phyloP scores from a whole-genome alignment of 306 rosid genomes.

The Abrus precatorius region DNA sequence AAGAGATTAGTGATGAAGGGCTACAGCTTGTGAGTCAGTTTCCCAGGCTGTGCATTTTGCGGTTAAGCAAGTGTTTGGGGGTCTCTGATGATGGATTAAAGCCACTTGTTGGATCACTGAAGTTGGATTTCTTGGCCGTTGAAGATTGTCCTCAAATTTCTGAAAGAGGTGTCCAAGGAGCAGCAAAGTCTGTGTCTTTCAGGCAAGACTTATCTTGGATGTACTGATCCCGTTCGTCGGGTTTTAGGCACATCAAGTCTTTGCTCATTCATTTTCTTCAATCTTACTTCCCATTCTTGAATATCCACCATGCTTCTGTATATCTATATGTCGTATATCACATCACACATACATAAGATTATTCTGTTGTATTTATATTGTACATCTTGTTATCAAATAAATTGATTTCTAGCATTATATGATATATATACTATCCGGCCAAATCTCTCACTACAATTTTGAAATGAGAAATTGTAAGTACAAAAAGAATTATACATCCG shows the following conservation, averaged over 20 bases:
- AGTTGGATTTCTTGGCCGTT: constrained; percentile 71
- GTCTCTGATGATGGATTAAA: constrained; percentile 88
- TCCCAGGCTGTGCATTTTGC: constrained; percentile 62
- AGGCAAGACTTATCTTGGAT: constrained; percentile 92
- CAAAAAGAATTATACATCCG: no score
- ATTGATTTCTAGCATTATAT: constrained; percentile 8
- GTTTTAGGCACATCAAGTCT: constrained; percentile 28
- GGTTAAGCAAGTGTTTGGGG: constrained; percentile 79
- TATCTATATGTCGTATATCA: constrained; percentile 13
- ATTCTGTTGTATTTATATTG: constrained; percentile 37
- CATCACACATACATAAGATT: background rate
- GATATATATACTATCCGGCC: background rate
- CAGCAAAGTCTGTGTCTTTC: constrained; percentile 73
- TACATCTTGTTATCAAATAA: constrained; percentile 39
- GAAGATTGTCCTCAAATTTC: constrained; percentile 93
- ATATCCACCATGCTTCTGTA: constrained; percentile 30
- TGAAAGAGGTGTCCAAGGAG: constrained; percentile 80
- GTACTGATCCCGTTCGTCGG: constrained; percentile 59
- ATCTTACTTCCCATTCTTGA: background rate
- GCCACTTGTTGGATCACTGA: constrained; percentile 76
- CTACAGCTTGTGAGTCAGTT: constrained; percentile 82
- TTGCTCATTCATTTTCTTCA: background rate
- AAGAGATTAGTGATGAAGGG: constrained; percentile 89
- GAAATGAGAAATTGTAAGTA: background rate
- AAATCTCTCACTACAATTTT: constrained; percentile 15